Evolutionary conservation across 1,284 basidiomycete genomes (phyloP).

Genomic region (Papiliotrema fonsecae): DNA sequence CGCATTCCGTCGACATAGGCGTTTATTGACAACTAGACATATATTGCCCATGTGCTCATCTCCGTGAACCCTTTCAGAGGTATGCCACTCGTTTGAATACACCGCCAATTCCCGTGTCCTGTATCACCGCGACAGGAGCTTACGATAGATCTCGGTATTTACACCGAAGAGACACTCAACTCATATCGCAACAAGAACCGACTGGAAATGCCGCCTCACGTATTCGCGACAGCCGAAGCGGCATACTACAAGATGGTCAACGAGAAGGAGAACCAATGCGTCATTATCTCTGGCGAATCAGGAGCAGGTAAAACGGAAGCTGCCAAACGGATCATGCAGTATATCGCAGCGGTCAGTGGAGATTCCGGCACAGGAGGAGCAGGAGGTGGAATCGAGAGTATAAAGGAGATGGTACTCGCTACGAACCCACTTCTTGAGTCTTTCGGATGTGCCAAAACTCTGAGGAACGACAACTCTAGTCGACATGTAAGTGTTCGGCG

Average conservation of each 20-base stretch:
- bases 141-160: slow-evolving; percentile 83
- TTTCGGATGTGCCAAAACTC: slow-evolving; percentile 98
- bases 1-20: not conserved
- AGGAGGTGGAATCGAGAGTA: slow-evolving; percentile 69
- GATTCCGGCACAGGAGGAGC: slow-evolving; percentile 62
- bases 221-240: slow-evolving; percentile 94
- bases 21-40: slow-evolving; percentile 57
- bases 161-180: slow-evolving; percentile 79
- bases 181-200: slow-evolving; percentile 96
- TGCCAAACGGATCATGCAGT: slow-evolving; percentile 99
- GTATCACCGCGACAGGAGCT: no score
- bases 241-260: slow-evolving; percentile 99
- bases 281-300: slow-evolving; percentile 98
- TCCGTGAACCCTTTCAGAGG: slow-evolving; percentile 98
- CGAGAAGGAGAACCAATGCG: slow-evolving; percentile 99
- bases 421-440: slow-evolving; percentile 97
- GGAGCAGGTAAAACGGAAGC: slow-evolving; percentile 97
- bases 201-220: slow-evolving; percentile 95
- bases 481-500: slow-evolving; percentile 68
- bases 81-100: slow-evolving; percentile 52
- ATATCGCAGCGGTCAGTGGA: slow-evolving; percentile 88
- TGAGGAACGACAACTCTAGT: slow-evolving; percentile 98
- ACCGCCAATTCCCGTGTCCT: no score
- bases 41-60: slow-evolving; percentile 95
- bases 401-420: slow-evolving; percentile 99